These are phyloP conservation scores for Myriosclerotinia duriaeana DNA, from an alignment of 2,329 filamentous ascomycete genomes.

Conservation along the genomic window DNA sequence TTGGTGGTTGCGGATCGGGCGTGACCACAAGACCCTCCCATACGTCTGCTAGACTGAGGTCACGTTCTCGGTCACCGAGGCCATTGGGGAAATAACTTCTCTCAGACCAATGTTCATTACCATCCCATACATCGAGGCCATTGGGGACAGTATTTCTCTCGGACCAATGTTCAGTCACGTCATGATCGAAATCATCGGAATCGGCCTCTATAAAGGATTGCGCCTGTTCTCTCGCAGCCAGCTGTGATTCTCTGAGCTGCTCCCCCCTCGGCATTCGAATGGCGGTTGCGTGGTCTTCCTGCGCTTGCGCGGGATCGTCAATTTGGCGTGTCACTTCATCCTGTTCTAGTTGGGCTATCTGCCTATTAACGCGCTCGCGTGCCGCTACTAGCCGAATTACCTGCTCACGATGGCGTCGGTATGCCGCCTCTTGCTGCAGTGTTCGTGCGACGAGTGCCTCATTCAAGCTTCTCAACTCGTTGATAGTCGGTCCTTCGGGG, in stretches of 20 bases:
- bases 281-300: neutral
- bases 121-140: constrained; percentile 80
- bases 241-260: too few species aligned
- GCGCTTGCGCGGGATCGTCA: neutral
- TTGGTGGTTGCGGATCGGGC: constrained; percentile 78
- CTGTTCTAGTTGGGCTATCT: neutral
- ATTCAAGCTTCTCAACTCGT: too few species aligned
- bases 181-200: too few species aligned
- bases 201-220: too few species aligned
- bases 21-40: constrained; percentile 85
- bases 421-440: too few species aligned
- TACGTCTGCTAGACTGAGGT: constrained; percentile 67
- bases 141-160: constrained; percentile 44
- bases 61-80: constrained; percentile 80
- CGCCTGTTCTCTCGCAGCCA: too few species aligned
- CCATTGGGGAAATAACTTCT: constrained; percentile 52
- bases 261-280: neutral
- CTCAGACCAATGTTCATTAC: too few species aligned
- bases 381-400: too few species aligned
- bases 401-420: too few species aligned
- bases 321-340: neutral
- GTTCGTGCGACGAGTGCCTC: too few species aligned
- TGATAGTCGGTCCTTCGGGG: too few species aligned
- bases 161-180: too few species aligned
- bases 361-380: neutral